Evolutionary conservation across 192 early-diverging fungal genomes (phyloP).

Genomic region (Coemansia sp.): DNA sequence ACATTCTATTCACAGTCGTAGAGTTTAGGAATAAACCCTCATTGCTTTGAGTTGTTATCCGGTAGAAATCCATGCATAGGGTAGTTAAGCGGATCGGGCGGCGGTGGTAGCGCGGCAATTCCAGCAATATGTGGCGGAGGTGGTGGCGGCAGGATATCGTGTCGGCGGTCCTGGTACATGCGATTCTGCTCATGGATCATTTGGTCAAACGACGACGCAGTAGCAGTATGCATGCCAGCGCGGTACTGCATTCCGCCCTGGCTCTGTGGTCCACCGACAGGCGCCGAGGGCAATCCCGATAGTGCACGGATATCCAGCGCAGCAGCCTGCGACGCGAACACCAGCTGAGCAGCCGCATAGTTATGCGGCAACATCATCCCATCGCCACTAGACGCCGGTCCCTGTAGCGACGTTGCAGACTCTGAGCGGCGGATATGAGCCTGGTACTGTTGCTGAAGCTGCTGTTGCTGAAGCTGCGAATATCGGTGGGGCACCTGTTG

Average conservation of each 20-base stretch:
- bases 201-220: slow-evolving; percentile 12
- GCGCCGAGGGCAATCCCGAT: slow-evolving; percentile 1
- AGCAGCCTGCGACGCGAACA: slow-evolving; percentile 19
- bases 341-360: slow-evolving; percentile 17
- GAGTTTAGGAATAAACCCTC: background rate
- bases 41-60: slow-evolving; percentile 2
- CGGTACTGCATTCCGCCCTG: background rate
- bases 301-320: background rate
- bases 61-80: slow-evolving; percentile 1
- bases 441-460: slow-evolving; percentile 15
- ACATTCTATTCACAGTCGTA: no score
- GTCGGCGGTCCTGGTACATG: background rate
- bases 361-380: slow-evolving; percentile 9
- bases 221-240: background rate
- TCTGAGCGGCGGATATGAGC: background rate
- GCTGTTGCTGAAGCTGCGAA: slow-evolving; percentile 10
- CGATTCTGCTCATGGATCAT: slow-evolving; percentile 7
- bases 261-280: slow-evolving; percentile 4
- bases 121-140: no score
- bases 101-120: background rate
- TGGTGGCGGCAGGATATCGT: no score
- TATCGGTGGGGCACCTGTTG: background rate
- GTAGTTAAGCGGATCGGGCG: slow-evolving; percentile 2
- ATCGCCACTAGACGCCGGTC: background rate
- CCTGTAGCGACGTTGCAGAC: background rate